Base-by-base conservation (phyloP, 352 stramenopile genomes). In the Globisporangium splendens region DNA sequence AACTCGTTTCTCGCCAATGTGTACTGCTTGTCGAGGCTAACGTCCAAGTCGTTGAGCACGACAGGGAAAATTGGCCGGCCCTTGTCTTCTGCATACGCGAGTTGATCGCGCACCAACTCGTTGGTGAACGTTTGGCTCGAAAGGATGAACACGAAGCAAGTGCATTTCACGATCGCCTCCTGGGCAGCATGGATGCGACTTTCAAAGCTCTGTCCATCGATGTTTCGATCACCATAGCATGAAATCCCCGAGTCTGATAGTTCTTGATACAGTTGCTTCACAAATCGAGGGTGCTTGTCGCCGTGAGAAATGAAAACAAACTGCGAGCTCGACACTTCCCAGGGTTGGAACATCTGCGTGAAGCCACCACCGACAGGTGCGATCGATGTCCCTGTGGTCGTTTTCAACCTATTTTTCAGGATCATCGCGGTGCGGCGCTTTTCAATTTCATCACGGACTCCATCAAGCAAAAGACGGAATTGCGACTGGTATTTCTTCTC, bases 241-340 rank as follows among this genome's bases (percentile, higher is more conserved):
- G 73, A 58, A 20, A 92, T 68, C 10, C 76, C 77, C 3, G 68
- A 58, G 0, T 80, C 62, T 17, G 70, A 75, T 13, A 93, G 69
- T 49, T 90, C 85, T 8, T 69, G 46, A 46, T 79, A 85, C 53
- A 95, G 51, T 18, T 88, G 71, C 53, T 76, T 65, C 21, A 95
- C 85, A 68, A 95, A 95, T 1, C 58, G 50, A 14, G 73, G 24
- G 60, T 93, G 82, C 46, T 80, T 79, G 61, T 93, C 83, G 39
- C 86, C 86, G 46, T 92, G 83, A n/a, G 79, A 86, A 13, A 95
- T 57, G 53, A 95, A 93, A 1, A 93, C 72, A 54, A 89, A 95
- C 31, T 76, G 83, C 12, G 68, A 50, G 4, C 63, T 69, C 0
- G 72, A 56, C 0, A 69, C 72, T 24, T 91, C 75, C 75, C 79